These are phyloP conservation scores for Claviceps sp. DNA, from an alignment of 2,329 filamentous ascomycete genomes.

Conservation along the genomic window DNA sequence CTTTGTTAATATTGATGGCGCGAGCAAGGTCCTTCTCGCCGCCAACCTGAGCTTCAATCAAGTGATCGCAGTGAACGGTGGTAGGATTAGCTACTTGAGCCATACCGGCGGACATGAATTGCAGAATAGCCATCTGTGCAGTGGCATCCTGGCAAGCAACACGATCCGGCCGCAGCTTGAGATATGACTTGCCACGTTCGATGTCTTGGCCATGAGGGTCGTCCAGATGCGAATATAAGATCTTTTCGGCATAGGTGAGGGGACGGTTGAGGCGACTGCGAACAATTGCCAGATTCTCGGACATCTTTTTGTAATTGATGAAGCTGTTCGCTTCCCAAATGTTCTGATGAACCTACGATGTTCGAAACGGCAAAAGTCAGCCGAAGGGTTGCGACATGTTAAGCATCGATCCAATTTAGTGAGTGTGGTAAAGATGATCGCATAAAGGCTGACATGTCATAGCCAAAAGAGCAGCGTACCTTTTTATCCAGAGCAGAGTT, in stretches of 20 bases:
- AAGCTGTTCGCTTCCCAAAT: constrained; percentile 92
- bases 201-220: constrained; percentile 94
- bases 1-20: constrained; percentile 91
- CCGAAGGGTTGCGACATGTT: neutral
- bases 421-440: neutral
- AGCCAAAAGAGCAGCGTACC: constrained; percentile 31
- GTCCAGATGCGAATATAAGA: constrained; percentile 96
- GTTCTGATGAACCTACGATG: constrained; percentile 67
- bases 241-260: constrained; percentile 93
- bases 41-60: constrained; percentile 95
- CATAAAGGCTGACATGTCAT: neutral
- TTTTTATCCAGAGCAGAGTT: constrained; percentile 84
- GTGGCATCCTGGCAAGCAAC: constrained; percentile 99
- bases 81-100: constrained; percentile 84
- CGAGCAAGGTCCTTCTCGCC: constrained; percentile 86
- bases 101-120: constrained; percentile 99
- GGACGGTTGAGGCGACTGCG: constrained; percentile 81
- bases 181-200: constrained; percentile 86
- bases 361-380: neutral
- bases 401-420: neutral
- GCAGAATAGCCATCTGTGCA: constrained; percentile 97
- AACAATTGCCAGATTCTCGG: constrained; percentile 88
- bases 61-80: constrained; percentile 96
- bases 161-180: constrained; percentile 92
- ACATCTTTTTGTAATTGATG: constrained; percentile 99